Evolutionary conservation across 2,329 filamentous ascomycete genomes (phyloP).

Genomic region (Penicillium janthinellum): DNA sequence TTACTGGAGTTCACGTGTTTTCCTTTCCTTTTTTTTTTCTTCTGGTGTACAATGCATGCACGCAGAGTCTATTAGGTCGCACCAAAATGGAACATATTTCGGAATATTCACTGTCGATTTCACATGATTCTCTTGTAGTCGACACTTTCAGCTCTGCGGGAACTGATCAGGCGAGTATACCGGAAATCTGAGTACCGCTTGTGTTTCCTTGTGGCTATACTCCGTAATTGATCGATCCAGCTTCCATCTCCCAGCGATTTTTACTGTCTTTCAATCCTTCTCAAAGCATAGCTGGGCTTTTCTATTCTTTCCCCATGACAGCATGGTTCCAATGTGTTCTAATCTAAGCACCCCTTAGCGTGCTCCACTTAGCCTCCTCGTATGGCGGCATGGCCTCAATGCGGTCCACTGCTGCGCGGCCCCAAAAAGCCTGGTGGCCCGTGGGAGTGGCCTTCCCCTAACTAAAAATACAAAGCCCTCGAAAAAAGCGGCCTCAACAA

Average conservation of each 20-base stretch:
- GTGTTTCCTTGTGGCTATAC: neutral
- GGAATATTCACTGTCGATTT: neutral
- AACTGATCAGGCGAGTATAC: neutral
- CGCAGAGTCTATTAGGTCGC: neutral
- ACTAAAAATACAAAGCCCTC: constrained; percentile 4
- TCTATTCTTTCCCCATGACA: constrained; percentile 8
- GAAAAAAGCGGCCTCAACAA: neutral
- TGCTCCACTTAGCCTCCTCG: constrained; percentile 24
- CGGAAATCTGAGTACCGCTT: neutral
- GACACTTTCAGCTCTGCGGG: neutral
- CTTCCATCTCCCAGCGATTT: neutral
- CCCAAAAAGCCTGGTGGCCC: constrained; percentile 13
- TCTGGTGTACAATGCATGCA: neutral
- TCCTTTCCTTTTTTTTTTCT: neutral
- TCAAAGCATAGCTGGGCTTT: neutral
- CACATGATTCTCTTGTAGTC: neutral
- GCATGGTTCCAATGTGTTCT: constrained; percentile 14
- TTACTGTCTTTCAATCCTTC: neutral
- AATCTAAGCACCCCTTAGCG: constrained; percentile 27
- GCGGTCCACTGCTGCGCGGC: constrained; percentile 30
- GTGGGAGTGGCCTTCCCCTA: constrained; percentile 17
- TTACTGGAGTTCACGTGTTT: constrained; percentile 22
- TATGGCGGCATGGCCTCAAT: constrained; percentile 11
- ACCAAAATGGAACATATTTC: neutral
- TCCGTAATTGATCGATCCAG: neutral